Percentiles rank a stretch among this genome's conserved stretches.
Conservation (phyloP, 2,329 filamentous ascomycete species). For the Fusarium musae region DNA sequence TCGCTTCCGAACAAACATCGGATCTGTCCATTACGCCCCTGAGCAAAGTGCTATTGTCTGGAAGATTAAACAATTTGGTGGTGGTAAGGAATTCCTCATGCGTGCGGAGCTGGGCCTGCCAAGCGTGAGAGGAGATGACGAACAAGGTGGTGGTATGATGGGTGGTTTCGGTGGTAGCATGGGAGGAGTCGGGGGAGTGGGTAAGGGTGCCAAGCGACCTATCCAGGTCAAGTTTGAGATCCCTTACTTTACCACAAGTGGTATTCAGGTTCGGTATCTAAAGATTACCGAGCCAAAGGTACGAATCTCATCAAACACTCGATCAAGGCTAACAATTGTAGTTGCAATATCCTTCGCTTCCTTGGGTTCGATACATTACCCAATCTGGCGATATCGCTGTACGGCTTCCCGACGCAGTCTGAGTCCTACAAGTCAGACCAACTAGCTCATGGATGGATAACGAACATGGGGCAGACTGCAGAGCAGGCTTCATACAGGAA, state of each 20-base stretch:
- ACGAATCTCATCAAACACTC: slow-evolving; percentile 47
- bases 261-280: slow-evolving; percentile 96
- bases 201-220: slow-evolving; percentile 89
- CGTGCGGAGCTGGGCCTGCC: slow-evolving; percentile 94
- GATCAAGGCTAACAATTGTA: slow-evolving; percentile 51
- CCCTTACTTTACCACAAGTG: slow-evolving; percentile 99
- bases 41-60: slow-evolving; percentile 98
- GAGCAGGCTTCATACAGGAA: slow-evolving; percentile 40
- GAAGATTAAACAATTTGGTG: slow-evolving; percentile 99
- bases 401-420: slow-evolving; percentile 89
- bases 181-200: slow-evolving; percentile 82
- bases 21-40: slow-evolving; percentile 95
- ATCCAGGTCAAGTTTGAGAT: slow-evolving; percentile 99
- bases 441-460: slow-evolving; percentile 19
- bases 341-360: slow-evolving; percentile 97
- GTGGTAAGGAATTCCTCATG: slow-evolving; percentile 99
- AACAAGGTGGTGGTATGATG: slow-evolving; percentile 96
- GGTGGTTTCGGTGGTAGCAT: slow-evolving; percentile 97
- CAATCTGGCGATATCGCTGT: slow-evolving; percentile 98
- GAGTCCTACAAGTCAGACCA: slow-evolving; percentile 38
- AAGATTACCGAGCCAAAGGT: slow-evolving; percentile 99
- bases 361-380: slow-evolving; percentile 98
- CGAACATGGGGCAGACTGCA: slow-evolving; percentile 29
- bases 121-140: slow-evolving; percentile 93
- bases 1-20: slow-evolving; percentile 96